phyloP scores from a whole-genome alignment of 2,329 filamentous ascomycete genomes.

The Cytospora piceicola region DNA sequence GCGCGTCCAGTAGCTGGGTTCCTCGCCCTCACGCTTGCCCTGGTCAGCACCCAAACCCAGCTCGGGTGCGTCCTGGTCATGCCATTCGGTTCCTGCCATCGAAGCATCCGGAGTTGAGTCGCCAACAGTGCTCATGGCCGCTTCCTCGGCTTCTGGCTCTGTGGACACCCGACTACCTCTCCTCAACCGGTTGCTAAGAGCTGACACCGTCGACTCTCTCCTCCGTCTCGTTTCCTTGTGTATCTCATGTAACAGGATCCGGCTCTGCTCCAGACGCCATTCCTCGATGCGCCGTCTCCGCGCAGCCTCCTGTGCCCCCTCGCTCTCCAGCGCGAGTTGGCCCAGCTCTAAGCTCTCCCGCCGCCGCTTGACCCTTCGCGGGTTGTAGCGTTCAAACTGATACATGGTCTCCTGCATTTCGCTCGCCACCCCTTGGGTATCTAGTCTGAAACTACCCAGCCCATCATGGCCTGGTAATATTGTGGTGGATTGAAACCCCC shows the following conservation, averaged over 20 bases:
- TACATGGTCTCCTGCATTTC: slow-evolving; percentile 83
- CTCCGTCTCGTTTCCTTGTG: slow-evolving; percentile 79
- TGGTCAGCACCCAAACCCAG: slow-evolving; percentile 41
- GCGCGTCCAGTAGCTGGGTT: slow-evolving; percentile 75
- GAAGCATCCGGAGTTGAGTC: slow-evolving; percentile 45
- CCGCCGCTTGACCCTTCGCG: slow-evolving; percentile 62
- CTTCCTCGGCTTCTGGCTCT: slow-evolving; percentile 38
- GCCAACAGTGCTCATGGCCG: slow-evolving; percentile 38
- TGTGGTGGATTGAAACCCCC: slow-evolving; percentile 57
- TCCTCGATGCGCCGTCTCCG: slow-evolving; percentile 83
- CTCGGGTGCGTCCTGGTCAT: slow-evolving; percentile 52
- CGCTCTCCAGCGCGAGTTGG: slow-evolving; percentile 56
- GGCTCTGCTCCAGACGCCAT: slow-evolving; percentile 91
- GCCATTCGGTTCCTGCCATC: slow-evolving; percentile 49
- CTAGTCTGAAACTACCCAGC: slow-evolving; percentile 77
- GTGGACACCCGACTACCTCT: slow-evolving; percentile 26
- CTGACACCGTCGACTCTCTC: slow-evolving; percentile 62
- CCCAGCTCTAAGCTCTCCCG: slow-evolving; percentile 58
- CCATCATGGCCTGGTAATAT: slow-evolving; percentile 93
- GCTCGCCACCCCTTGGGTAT: slow-evolving; percentile 56
- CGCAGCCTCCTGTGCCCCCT: slow-evolving; percentile 67
- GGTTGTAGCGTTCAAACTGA: slow-evolving; percentile 86
- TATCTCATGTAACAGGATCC: slow-evolving; percentile 83
- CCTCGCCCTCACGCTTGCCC: slow-evolving; percentile 46
- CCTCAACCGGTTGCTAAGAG: slow-evolving; percentile 38